Base-by-base conservation (phyloP, 192 early-diverging fungal species). In the Obelidium mucronatum region DNA sequence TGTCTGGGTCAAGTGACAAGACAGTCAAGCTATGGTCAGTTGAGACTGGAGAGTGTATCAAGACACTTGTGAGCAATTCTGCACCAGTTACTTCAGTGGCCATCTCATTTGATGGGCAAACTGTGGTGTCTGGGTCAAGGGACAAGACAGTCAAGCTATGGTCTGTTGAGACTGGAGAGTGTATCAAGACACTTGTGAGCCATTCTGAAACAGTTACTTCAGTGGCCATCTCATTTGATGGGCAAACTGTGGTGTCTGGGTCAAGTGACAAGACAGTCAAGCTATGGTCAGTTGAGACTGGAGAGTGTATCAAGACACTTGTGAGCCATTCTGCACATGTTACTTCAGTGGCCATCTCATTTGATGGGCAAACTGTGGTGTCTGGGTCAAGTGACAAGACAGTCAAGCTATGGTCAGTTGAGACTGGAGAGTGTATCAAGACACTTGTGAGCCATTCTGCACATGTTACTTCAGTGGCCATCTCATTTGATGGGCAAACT, bases 1-100 rank as follows among this genome's bases (percentile, higher is more conserved):
- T 77, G 2, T 69, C 66, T 40, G 67, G 77, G 24, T 52, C 40
- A 26, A 34, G 53, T 64, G 77, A 78, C 42, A 19, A 53, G 51
- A 78, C 77, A 19, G 77, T 78, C 28, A 26, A 39, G 26, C 22
- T 78, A 5, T 78, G 77, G 77, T 39, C n/a, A 26, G 1, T 51
- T 22, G n/a, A 28, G 40, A 48, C 37, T 24, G 65, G 40, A 34
- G 2, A 13, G 48, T 58, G 55, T 58, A 24, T 58, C n/a, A 30
- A 19, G 28, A 58, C 55, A 15, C 37, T 78, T 36, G 56, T 35
- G 24, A 67, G 65, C 1, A 65, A 77, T 36, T 2, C 76, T 15
- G 26, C 5, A 0, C 0, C 35, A 19, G 76, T 78, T 4, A 61
- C 1, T 1, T 67, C 67, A 55, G 67, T 78, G 28, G 76, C 76